These are phyloP conservation scores for Boletus coccyginus DNA, from an alignment of 768 basidiomycete genomes.

Conservation along the genomic window DNA sequence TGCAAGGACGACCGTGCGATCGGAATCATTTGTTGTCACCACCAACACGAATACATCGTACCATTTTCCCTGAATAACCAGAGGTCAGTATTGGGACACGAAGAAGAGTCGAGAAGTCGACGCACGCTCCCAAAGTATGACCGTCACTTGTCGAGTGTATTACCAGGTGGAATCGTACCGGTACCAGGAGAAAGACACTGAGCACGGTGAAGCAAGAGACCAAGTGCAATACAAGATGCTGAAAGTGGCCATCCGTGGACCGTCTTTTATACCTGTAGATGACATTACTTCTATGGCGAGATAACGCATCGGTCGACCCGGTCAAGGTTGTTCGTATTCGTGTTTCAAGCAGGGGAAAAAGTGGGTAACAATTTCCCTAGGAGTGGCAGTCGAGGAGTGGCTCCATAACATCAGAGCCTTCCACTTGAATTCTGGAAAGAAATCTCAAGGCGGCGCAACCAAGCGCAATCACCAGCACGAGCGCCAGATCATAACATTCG, in stretches of 20 bases:
- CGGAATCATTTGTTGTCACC: too few species aligned
- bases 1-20: slow-evolving; percentile 60
- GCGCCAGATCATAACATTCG: too few species aligned
- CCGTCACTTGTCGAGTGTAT: slow-evolving; percentile 43
- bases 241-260: neutral
- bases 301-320: slow-evolving; percentile 6
- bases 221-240: neutral
- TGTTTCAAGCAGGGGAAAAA: neutral
- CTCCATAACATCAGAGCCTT: slow-evolving; percentile 1
- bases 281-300: neutral
- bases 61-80: slow-evolving; percentile 54
- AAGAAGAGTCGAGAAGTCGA: neutral
- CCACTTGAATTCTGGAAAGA: neutral
- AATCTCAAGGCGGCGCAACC: neutral
- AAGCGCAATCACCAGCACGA: too few species aligned
- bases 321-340: slow-evolving; percentile 6
- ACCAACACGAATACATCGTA: slow-evolving; percentile 36
- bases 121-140: slow-evolving; percentile 52
- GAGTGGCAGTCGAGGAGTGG: neutral
- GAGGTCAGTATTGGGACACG: neutral
- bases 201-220: slow-evolving; percentile 30
- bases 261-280: slow-evolving; percentile 20
- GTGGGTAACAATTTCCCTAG: too few species aligned
- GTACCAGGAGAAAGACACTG: slow-evolving; percentile 37
- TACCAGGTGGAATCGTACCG: slow-evolving; percentile 33